phyloP scores from a whole-genome alignment of 2,329 filamentous ascomycete genomes.

The Emergomyces pasteurianus region DNA sequence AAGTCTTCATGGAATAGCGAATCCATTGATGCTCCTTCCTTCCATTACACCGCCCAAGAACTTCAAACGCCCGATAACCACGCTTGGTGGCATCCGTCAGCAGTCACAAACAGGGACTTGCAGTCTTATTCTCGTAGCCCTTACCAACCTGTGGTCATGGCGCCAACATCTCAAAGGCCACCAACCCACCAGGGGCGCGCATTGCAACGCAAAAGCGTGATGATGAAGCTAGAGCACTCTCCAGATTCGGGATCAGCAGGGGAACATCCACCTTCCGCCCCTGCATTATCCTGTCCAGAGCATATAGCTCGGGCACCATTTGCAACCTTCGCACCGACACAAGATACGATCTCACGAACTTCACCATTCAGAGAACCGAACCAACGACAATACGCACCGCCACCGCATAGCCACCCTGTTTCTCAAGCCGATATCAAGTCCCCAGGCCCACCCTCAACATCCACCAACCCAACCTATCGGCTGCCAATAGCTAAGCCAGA shows the following conservation, averaged over 20 bases:
- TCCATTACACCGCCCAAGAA: constrained; percentile 28
- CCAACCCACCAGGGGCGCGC: constrained; percentile 21
- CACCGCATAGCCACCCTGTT: constrained; percentile 4
- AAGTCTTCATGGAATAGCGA: constrained; percentile 32
- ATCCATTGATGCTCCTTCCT: constrained; percentile 23
- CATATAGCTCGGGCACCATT: constrained; percentile 2
- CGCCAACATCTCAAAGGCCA: constrained; percentile 24
- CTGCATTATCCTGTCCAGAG: constrained; percentile 6
- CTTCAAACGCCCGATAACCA: constrained; percentile 26
- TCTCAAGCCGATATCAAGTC: constrained; percentile 2
- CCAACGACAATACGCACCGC: constrained; percentile 2
- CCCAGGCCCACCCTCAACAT: neutral
- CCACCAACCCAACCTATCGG: constrained; percentile 10
- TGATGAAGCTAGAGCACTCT: constrained; percentile 28
- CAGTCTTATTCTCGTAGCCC: constrained; percentile 22
- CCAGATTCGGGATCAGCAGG: constrained; percentile 21
- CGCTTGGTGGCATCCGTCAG: constrained; percentile 27
- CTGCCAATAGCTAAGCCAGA: constrained; percentile 17
- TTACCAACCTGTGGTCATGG: constrained; percentile 24
- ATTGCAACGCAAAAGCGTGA: constrained; percentile 27
- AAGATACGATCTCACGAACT: neutral
- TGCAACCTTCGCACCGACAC: constrained; percentile 1
- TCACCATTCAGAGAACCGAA: constrained; percentile 1
- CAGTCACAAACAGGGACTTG: constrained; percentile 23
- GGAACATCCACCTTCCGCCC: constrained; percentile 18